A percentile compares a stretch with the other conserved stretches of the same genome.
Conservation (phyloP, 139 green algal genomes). For the Astrephomene gubernaculifera region DNA sequence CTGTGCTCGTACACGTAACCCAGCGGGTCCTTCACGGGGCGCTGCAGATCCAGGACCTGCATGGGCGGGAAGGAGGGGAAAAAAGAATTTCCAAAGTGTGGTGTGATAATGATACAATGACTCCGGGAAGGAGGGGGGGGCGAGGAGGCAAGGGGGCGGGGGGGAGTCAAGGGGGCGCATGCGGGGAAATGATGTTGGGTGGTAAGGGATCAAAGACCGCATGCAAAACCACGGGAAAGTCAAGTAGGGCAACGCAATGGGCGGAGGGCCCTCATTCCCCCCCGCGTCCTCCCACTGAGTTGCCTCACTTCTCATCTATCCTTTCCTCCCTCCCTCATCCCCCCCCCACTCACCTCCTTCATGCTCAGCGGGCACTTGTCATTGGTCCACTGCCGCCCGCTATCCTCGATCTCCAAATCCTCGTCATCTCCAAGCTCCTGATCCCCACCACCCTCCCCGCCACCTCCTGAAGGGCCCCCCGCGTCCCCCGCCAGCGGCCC, state of each 20-base stretch:
- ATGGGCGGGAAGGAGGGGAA: not conserved
- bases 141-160: too few relatives aligned
- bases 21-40: not conserved
- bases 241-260: too few relatives aligned
- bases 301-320: too few relatives aligned
- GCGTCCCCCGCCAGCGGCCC: not conserved
- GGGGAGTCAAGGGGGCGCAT: too few relatives aligned
- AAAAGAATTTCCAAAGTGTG: too few relatives aligned
- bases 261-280: too few relatives aligned
- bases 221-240: too few relatives aligned
- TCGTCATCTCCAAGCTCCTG: not conserved
- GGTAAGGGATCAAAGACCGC: too few relatives aligned
- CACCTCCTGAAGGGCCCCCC: not conserved
- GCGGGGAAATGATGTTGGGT: too few relatives aligned
- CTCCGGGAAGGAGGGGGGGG: too few relatives aligned
- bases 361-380: conserved; percentile 13
- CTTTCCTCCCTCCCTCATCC: not conserved
- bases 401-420: not conserved
- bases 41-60: conserved; percentile 13
- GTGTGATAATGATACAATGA: too few relatives aligned
- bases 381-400: not conserved
- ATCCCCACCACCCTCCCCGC: not conserved
- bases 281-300: too few relatives aligned
- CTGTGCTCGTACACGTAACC: conserved; percentile 25
- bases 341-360: conserved; percentile 7